Base-by-base conservation (phyloP, 352 stramenopile species). In the Phytophthora brassicae region DNA sequence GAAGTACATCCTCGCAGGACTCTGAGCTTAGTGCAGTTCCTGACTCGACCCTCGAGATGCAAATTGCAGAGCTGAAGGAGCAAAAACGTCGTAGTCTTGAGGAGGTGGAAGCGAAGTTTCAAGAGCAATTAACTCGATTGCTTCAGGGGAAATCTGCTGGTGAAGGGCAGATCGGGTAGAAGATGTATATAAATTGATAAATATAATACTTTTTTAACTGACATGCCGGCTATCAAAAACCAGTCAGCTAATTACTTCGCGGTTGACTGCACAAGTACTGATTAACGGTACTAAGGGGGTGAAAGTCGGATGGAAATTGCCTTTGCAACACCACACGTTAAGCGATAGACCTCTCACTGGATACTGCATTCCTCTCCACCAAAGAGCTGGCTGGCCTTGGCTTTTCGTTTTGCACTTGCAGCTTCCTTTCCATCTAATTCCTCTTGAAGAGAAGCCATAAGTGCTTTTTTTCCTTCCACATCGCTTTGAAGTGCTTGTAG, bases 281-380 rank as follows among this genome's bases (percentile, higher is more conserved):
- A 31, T 8, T 8, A 31, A 31, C 26, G 26, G 4, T 8, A 8
- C 4, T 31, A 31, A 31, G 8, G 26, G 26, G 8, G 8, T 31
- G 8, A 4, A 31, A 31, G 4, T 9, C 26, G 4, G 26, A 31
- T 9, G 26, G 26, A 8, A 31, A 8, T 4, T 31, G 8, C 8
- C 8, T 31, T 31, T 8, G 26, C 4, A 9, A 8, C 26, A 31
- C 8, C 26, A 31, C 26, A 31, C n/a, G n/a, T n/a, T n/a, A n/a
- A n/a, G n/a, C n/a, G n/a, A n/a, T n/a, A 31, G 8, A 31, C 26
- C 14, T 41, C 13, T 41, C n/a, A 80, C 54, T 87, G 75, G 7
- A 90, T 50, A 12, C 77, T 60, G 45, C 81, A 92, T 45, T 92
- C 81, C 20, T 92, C 75, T 58, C 50, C 57, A 43, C 75, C 43